Evolutionary conservation across 1,139 yeast species (phyloP).

Genomic region (Zhuliangozyma parablackwelliae): DNA sequence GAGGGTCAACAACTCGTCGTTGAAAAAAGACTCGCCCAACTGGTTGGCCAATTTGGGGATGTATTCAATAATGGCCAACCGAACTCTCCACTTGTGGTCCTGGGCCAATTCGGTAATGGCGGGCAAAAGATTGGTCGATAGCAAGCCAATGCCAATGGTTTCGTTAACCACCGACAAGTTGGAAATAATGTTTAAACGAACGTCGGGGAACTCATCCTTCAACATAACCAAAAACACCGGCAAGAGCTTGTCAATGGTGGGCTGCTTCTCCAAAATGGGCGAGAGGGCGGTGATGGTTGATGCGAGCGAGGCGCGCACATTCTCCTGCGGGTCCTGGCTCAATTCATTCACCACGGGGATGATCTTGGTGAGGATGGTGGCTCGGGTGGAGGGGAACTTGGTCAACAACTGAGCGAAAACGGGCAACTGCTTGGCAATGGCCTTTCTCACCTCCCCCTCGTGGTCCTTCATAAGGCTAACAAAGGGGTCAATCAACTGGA

Average conservation of each 20-base stretch:
- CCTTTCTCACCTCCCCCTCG: slow-evolving; percentile 96
- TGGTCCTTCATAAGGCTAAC: slow-evolving; percentile 79
- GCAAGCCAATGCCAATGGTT: slow-evolving; percentile 85
- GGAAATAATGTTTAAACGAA: slow-evolving; percentile 87
- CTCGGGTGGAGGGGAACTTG: slow-evolving; percentile 39
- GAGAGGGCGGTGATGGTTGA: slow-evolving; percentile 83
- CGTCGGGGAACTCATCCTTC: slow-evolving; percentile 96
- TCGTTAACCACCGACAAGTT: slow-evolving; percentile 88
- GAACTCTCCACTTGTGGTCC: slow-evolving; percentile 96
- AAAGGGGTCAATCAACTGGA: slow-evolving; percentile 64
- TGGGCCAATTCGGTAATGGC: slow-evolving; percentile 95
- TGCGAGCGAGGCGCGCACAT: slow-evolving; percentile 90
- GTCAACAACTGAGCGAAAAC: slow-evolving; percentile 60
- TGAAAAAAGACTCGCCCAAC: slow-evolving; percentile 88
- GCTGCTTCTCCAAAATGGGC: slow-evolving; percentile 79
- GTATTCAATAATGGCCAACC: slow-evolving; percentile 94
- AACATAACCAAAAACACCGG: slow-evolving; percentile 92
- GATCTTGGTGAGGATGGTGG: slow-evolving; percentile 61
- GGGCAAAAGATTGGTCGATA: slow-evolving; percentile 85
- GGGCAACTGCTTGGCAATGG: slow-evolving; percentile 88
- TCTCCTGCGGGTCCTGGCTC: slow-evolving; percentile 88
- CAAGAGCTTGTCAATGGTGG: slow-evolving; percentile 74
- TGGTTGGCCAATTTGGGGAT: slow-evolving; percentile 96
- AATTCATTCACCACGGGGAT: slow-evolving; percentile 81
- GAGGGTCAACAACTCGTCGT: slow-evolving; percentile 81